Base-by-base conservation (phyloP, 768 basidiomycete genomes). In the Boletus speciosus region DNA sequence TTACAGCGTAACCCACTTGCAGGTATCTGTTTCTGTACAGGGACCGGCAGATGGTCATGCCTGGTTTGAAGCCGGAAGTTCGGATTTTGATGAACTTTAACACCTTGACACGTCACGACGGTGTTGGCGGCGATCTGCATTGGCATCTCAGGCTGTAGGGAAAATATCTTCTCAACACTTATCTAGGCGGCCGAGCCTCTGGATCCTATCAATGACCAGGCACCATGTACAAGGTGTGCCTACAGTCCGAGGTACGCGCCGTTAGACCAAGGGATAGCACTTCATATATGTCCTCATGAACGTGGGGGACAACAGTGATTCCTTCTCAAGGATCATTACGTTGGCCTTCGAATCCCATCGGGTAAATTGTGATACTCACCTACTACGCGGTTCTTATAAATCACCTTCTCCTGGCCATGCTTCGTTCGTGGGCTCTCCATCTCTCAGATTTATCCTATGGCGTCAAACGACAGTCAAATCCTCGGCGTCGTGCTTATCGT, bases 401-500 rank as follows among this genome's bases (percentile, higher is more conserved):
- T 2, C 35, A 10, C n/a, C 10, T 23, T 48, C n/a, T 7, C 21
- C 10, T 14, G 15, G 3, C 19, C 19, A 19, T 19, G 19, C 19
- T 29, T 38, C 43, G 11, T 41, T 19, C 25, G 27, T 29, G 35
- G 41, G 49, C 27, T 35, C 35, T 49, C 34, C 39, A 3, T 42
- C 40, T 44, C 37, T 9, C 40, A 39, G n/a, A 11, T 46, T 7
- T 11, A n/a, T 43, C 40, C 2, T 48, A 66, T 66, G 65, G 21
- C 55, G 12, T 57, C 65, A 4, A 40, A 23, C 37, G 49, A 62
- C 47, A 61, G 69, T 52, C 65, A 72, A 52, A 59, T 84, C 27
- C 68, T 85, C 7, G 83, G 84, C 40, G 81, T 79, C 23, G 76
- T 85, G n/a, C 64, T 85, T 38, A 65, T 85, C 47, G 64, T 76